These are phyloP conservation scores for Hanseniaspora meyeri DNA, from an alignment of 805 yeast species.

Conservation along the genomic window DNA sequence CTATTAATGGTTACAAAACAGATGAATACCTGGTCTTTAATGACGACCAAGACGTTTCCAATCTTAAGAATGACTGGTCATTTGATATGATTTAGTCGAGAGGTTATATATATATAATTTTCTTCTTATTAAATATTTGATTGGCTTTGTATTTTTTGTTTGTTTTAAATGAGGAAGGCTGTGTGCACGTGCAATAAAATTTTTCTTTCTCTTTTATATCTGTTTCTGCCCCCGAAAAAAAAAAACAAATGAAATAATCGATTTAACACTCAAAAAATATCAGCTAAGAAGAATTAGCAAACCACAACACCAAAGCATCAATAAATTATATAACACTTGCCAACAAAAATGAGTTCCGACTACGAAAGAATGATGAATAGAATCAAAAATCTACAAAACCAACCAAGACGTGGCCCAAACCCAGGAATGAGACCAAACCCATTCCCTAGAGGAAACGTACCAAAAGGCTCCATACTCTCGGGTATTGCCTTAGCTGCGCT, in stretches of 20 bases:
- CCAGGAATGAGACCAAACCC: slow-evolving; percentile 4
- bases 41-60: slow-evolving; percentile 6
- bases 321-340: background rate
- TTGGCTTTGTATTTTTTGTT: no score
- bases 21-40: slow-evolving; percentile 19
- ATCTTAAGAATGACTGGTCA: background rate
- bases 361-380: slow-evolving; percentile 11
- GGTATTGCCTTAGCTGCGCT: slow-evolving; percentile 46
- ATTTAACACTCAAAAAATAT: background rate
- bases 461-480: slow-evolving; percentile 50
- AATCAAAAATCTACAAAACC: slow-evolving; percentile 6
- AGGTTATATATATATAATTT: background rate
- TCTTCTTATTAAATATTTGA: no score
- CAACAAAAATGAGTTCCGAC: slow-evolving; percentile 5
- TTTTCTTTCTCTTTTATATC: background rate
- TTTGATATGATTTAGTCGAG: background rate
- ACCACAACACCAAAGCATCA: slow-evolving; percentile 1
- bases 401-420: background rate
- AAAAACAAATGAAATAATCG: background rate
- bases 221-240: background rate
- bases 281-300: slow-evolving; percentile 14
- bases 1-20: slow-evolving; percentile 22
- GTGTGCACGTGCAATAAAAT: background rate
- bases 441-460: slow-evolving; percentile 21
- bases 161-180: no score